Base-by-base conservation (phyloP, 192 early-diverging fungal genomes). In the Backusella australiensis region DNA sequence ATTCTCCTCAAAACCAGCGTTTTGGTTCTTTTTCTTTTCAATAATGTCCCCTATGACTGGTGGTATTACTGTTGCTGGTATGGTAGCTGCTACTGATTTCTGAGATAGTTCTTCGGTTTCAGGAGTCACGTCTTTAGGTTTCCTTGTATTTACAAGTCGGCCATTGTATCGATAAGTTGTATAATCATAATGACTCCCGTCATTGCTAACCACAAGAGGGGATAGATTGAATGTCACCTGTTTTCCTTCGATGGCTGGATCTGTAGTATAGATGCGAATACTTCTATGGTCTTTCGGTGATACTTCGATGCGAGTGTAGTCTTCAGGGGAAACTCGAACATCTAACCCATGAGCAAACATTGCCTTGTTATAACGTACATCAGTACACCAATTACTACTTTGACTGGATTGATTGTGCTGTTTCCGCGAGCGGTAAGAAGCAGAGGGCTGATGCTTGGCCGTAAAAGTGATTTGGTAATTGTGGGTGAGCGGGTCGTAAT, bases 341-440 rank as follows among this genome's bases (percentile, higher is more conserved):
- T 88, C 83, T 38, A 86, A 78, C 0, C 88, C 88, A 26, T 80
- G 72, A 34, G 77, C 81, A 65, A 85, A 88, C 65, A 82, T 82
- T 26, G 78, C 79, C 2, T 80, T 73, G 6, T 81, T 77, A 8
- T 81, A 75, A 2, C 84, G 78, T 26, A 90, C 74, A 41, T 90
- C 88, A 12, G 86, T 87, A 68, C 85, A 82, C 39, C 85, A 82
- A 34, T 76, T 78, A 14, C 29, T 63, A 4, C 9, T 29, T 3
- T 29, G 21, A 9, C 59, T 17, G 26, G 69, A 41, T 9, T 70
- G 29, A 12, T 29, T 71, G n/a, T 77, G 71, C 26, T 72, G 71
- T 73, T 78, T 74, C 11, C 78, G 78, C 6, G 78, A 39, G 29
- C 73, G 73, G n/a, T 75, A 75, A 29, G 76, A 77, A 23, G 46